Base-by-base conservation (phyloP, 2,329 filamentous ascomycete species). In the Nannizzia gypsea region DNA sequence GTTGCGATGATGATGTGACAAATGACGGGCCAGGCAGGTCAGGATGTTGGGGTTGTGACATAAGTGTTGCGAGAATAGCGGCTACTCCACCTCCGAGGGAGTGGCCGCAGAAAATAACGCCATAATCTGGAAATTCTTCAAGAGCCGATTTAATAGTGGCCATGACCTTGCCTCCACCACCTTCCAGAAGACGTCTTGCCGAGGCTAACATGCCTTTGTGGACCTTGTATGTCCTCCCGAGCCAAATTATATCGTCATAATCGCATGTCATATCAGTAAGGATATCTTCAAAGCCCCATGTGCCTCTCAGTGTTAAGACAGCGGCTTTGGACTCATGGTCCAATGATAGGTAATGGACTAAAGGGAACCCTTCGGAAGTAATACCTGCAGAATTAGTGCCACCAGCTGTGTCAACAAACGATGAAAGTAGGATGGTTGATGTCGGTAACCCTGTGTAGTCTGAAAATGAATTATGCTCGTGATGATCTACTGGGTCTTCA, bases 171-270 rank as follows among this genome's bases (percentile, higher is more conserved):
- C 84, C 84, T 56, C 87, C 85, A 54, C 80, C 83, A 6, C 85
- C 85, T 66, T 85, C 85, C 0, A 89, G 74, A 0, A 89, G 77
- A 9, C 86, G 80, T 20, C 81, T 78, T 3, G 86, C 86, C 1
- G 86, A 88, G 0, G 86, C 85, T 67, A 88, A 85, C 59, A 89
- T 84, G 13, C 86, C 86, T 69, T 88, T 88, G 71, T 89, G 86
- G 0, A 89, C 86, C 64, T 85, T 83, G 74, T 87, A 88, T 0
- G 75, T 74, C 61, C 78, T 80, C 15, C 83, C 84, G 60, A 83
- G 79, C 84, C 86, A 86, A 3, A 75, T 63, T 8, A 87, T 72
- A 38, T 64, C 64, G 28, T 64, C 64, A 57, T 88, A 89, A 54
- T 88, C 86, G 70, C 86, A 89, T 31, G 85, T 85, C 80, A 89